Base-by-base conservation (phyloP, 306 rosid species). In the Corylus americana region DNA sequence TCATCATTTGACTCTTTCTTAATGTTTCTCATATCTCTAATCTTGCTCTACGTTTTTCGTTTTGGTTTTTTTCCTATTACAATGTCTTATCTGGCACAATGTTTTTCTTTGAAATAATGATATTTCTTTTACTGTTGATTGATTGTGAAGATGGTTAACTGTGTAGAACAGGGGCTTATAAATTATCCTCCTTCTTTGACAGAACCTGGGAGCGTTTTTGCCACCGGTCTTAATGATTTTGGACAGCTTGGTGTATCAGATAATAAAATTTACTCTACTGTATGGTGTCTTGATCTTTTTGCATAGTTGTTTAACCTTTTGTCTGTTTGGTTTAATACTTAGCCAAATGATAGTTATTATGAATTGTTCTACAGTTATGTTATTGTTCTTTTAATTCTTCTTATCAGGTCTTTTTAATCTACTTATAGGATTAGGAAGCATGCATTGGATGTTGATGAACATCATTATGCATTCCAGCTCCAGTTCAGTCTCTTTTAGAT, bases 211-310 rank as follows among this genome's bases (percentile, higher is more conserved):
- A 83, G 87, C 9, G 91, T 94, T 81, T 94, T 83, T 81, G 91
- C 97, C 39, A 81, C 97, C 13, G 98, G 98, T 83, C 97, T 94
- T 71, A 94, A 94, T 81, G 94, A 94, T 90, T 92, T 85, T 11
- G 97, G 97, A 53, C 97, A 94, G 83, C 97, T 94, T 74, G 98
- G 97, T 37, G 81, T 67, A 57, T 84, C 92, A 12, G 85, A 84
- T 80, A 88, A 83, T 76, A 82, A 80, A 48, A 51, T 39, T 39
- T 90, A 90, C 79, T 75, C 87, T 16, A 31, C 81, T 71, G 98
- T 94, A 86, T 76, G 91, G 71, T 67, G 55, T 86, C 80, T 84
- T 68, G 17, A 11, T 53, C 63, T 44, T 79, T 35, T 67, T 27
- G 44, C 63, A 54, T 82, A 39, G 17, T 53, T 61, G 69, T 69